A percentile compares a stretch with the other conserved stretches of the same genome.
Conservation (phyloP, 2,329 filamentous ascomycete species). For the Thielaviopsis cerberus region DNA sequence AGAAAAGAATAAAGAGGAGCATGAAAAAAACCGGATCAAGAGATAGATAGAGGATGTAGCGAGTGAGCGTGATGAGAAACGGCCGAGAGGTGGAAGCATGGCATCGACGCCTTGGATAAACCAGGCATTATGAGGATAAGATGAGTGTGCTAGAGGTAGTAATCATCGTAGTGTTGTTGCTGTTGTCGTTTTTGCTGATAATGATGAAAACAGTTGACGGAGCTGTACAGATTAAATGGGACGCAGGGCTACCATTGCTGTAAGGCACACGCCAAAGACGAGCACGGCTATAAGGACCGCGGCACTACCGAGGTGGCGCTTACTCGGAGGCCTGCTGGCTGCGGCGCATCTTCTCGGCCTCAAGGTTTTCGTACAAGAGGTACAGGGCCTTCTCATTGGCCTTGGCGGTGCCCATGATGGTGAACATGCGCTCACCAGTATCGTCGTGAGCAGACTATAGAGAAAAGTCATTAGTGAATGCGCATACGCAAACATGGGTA, state of each 20-base stretch:
- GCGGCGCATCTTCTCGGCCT: conserved; percentile 96
- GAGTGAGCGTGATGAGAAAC: neutral
- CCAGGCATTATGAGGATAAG: neutral
- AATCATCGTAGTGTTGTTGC: neutral
- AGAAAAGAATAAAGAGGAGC: conserved; percentile 1
- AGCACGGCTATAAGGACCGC: conserved; percentile 7
- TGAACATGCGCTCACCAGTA: conserved; percentile 98
- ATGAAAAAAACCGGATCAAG: conserved; percentile 1
- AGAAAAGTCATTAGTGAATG: neutral
- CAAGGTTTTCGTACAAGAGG: conserved; percentile 90
- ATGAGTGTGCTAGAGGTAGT: neutral
- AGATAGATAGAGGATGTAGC: neutral
- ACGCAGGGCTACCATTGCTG: neutral
- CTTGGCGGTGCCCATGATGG: conserved; percentile 85
- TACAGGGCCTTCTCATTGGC: conserved; percentile 93
- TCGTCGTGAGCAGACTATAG: conserved; percentile 73
- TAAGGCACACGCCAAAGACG: neutral
- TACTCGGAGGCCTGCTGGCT: conserved; percentile 50
- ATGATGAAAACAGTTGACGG: neutral
- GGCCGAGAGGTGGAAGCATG: conserved; percentile 1
- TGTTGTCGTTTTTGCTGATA: neutral
- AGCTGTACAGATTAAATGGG: neutral
- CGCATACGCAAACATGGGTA: neutral
- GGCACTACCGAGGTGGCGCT: conserved; percentile 4
- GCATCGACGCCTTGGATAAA: neutral